Evolutionary conservation across 2,329 filamentous ascomycete species (phyloP), one percentile per base, ranked within the genome.

Genomic region (Coniosporium tulheliwenetii): DNA sequence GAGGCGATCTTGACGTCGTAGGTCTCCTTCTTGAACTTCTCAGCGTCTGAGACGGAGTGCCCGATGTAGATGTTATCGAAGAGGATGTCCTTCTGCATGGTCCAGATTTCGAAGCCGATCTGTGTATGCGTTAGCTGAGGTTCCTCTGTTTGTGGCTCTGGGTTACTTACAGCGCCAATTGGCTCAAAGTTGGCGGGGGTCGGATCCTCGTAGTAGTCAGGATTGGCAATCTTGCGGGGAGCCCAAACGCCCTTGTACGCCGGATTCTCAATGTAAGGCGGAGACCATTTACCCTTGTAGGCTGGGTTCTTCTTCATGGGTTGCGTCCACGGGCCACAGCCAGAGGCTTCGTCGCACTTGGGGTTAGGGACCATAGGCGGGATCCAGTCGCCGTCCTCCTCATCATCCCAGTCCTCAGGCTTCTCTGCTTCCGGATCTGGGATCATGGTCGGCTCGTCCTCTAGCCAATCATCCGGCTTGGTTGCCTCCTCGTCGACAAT

Each of bases 1-100:
- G 84, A 68, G 42, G 78, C 70, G 61, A 79, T 73, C 83, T 98
- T 98, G 67, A 85, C 66, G 57, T 85, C 80, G 63, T 87, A 98
- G 41, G 85, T 85, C 74, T 94, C 85, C 49, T 81, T 73, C 54
- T 85, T 82, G 57, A 98, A 72, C 69, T 87, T 82, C 64, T 82
- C 78, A 47, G 91, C 91, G 52, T 98, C 91, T 58, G 85, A 85
- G 52, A 91, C 63, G 14, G 89, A 96, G 78, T 98, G 91, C 48
- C 91, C 91, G 61, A 98, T 86, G 77, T 96, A 98, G 73, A 98
- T 93, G 79, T 98, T 98, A 77, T 96, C 85, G 56, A 98, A 96
- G 56, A 95, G 81, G 54, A 98, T 96, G 60, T 95, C 83, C 63
- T 79, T 93, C 69, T 95, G 89, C 91, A 98, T 98, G 56, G 91